Base-by-base conservation (phyloP, 305 asterid species). In the Plantago coronopus region DNA sequence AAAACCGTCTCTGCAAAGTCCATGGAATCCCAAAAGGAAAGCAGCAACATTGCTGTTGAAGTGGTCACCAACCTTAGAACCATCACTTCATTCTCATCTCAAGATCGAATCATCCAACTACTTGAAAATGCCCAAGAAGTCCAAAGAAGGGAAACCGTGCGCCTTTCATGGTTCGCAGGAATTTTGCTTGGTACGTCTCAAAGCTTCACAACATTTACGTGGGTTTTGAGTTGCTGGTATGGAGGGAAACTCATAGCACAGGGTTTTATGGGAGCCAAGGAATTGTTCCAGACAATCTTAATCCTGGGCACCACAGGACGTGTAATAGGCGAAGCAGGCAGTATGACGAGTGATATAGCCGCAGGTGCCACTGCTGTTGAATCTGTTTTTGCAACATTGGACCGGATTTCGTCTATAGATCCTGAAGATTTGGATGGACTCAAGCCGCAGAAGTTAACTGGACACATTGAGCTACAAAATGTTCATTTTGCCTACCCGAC, bases 1-100 rank as follows among this genome's bases (percentile, higher is more conserved):
- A 85, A 82, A 62, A 87, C 78, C 78, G 83, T 89, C 94, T 89
- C 97, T 1, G 67, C 74, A 18, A 78, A 89, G 57, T 87, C 94
- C 7, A 76, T 80, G 27, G 82, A 87, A 71, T 78, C 99, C n/a
- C 97, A 93, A 57, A 83, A 76, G 5, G 88, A 89, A 65, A 89
- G 96, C 51, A 89, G 99, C 78, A 93, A 85, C 67, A 76, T 93
- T 0, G 99, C 99, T 2, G 95, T 91, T 0, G 99, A 93, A 69
- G 99, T 97, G 0, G 95, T 89, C 62, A 79, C 96, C 48, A 93
- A 93, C 73, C 88, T 93, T 9, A 81, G 94, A 21, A 93, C 91
- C 0, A 85, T 93, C 49, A 76, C 99, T 0, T 83, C 96, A 8
- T 93, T 89, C 63, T 85, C 94, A 13, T 89, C 99, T 21, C 97